Conservation (phyloP, 495 filamentous ascomycete genomes). For the Haplographium delicatum region DNA sequence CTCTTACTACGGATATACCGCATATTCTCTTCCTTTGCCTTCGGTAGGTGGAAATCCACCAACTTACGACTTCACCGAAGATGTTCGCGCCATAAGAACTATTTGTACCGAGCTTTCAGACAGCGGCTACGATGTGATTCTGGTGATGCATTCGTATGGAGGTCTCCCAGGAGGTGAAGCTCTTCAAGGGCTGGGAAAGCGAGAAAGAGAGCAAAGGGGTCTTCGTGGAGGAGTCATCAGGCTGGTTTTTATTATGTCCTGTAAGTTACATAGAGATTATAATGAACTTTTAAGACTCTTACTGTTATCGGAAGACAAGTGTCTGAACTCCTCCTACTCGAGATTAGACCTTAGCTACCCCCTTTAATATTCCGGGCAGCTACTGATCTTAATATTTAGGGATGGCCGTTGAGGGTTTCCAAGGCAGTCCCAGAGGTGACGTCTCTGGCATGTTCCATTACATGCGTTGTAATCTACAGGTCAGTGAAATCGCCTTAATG, state of each 20-base stretch:
- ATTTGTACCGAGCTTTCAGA: conserved; percentile 24
- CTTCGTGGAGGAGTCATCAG: conserved; percentile 34
- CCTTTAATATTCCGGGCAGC: too few relatives aligned
- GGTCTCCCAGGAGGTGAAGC: conserved; percentile 37
- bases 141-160: conserved; percentile 40
- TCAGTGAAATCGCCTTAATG: too few relatives aligned
- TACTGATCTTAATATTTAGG: background rate
- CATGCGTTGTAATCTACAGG: conserved; percentile 33
- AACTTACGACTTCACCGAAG: conserved; percentile 30
- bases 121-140: conserved; percentile 31
- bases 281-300: too few relatives aligned
- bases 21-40: conserved; percentile 35
- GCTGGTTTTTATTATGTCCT: conserved; percentile 22
- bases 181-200: conserved; percentile 34
- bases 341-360: too few relatives aligned
- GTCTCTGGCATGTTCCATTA: conserved; percentile 29
- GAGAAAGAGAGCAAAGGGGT: conserved; percentile 26
- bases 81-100: conserved; percentile 27
- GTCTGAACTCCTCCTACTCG: too few relatives aligned
- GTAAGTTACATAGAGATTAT: too few relatives aligned
- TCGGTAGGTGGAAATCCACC: conserved; percentile 36
- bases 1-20: conserved; percentile 29
- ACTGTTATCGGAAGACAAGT: too few relatives aligned
- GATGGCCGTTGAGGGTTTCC: conserved; percentile 27
- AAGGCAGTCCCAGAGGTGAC: conserved; percentile 25